Percentiles rank a stretch among this genome's conserved stretches.
phyloP scores from a whole-genome alignment of 768 basidiomycete species.

The Coprinellus micaceus region DNA sequence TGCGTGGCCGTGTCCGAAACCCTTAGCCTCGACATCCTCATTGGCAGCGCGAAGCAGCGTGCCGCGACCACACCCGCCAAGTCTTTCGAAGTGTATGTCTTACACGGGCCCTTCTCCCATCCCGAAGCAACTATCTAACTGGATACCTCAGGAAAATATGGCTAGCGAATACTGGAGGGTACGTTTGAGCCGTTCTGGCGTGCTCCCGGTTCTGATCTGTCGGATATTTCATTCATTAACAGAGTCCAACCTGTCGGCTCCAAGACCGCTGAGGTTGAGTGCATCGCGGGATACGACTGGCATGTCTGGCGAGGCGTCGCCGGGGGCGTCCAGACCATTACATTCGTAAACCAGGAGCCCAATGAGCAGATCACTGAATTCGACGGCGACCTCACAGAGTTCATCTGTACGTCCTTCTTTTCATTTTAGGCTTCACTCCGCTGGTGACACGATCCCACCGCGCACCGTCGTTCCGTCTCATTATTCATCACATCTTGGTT shows the following conservation, averaged over 20 bases:
- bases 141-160: conserved; percentile 9
- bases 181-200: not conserved
- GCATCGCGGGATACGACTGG: conserved; percentile 47
- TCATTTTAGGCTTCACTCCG: not conserved
- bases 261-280: not conserved
- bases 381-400: conserved; percentile 48
- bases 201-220: not conserved
- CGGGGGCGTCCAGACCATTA: conserved; percentile 52
- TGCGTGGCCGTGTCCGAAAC: no score
- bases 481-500: no score
- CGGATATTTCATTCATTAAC: not conserved
- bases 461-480: no score
- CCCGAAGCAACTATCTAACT: no score
- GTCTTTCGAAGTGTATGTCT: not conserved
- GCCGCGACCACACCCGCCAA: not conserved
- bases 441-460: not conserved
- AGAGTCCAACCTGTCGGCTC: not conserved
- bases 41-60: not conserved
- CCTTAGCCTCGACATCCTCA: conserved; percentile 4
- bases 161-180: conserved; percentile 7
- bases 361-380: conserved; percentile 47
- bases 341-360: conserved; percentile 43
- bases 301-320: conserved; percentile 54
- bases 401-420: conserved; percentile 43
- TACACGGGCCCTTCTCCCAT: no score